These are phyloP conservation scores for Debaryomycetaceae sp. DNA, from an alignment of 1,139 yeast species.

Conservation along the genomic window DNA sequence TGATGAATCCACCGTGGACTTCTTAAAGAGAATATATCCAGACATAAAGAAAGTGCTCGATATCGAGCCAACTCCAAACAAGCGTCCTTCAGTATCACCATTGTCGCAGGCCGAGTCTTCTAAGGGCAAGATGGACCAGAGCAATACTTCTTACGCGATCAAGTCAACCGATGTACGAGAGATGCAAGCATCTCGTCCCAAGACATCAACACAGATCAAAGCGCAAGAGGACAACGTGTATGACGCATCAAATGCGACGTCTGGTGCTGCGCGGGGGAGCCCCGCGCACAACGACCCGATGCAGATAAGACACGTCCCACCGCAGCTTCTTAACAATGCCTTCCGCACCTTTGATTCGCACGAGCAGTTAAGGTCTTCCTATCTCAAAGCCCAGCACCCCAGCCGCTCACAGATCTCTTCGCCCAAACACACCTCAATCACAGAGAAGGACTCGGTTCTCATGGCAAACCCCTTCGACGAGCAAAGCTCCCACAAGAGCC, in stretches of 20 bases:
- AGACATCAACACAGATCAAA: background rate
- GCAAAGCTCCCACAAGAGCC: background rate
- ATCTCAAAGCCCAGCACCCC: background rate
- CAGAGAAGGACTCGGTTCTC: background rate
- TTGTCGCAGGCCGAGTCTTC: background rate
- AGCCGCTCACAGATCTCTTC: background rate
- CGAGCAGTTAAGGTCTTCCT: slow-evolving; percentile 1
- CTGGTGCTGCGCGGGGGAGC: background rate
- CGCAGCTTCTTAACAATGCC: slow-evolving; percentile 7
- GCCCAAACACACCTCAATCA: background rate
- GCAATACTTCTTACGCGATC: background rate
- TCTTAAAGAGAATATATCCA: slow-evolving; percentile 10
- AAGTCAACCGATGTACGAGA: background rate
- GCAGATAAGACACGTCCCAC: slow-evolving; percentile 5
- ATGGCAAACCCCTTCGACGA: background rate
- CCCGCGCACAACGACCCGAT: slow-evolving; percentile 4
- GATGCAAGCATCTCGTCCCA: background rate
- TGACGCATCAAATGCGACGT: slow-evolving; percentile 1
- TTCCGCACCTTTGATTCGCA: slow-evolving; percentile 12
- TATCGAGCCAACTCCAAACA: background rate
- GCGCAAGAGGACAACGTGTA: slow-evolving; percentile 6
- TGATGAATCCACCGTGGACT: slow-evolving; percentile 7
- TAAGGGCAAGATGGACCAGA: too few relatives aligned
- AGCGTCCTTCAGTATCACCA: background rate
- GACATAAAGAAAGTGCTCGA: slow-evolving; percentile 2